Conservation (phyloP, 768 basidiomycete species). For the Leccinum subgranulosum region DNA sequence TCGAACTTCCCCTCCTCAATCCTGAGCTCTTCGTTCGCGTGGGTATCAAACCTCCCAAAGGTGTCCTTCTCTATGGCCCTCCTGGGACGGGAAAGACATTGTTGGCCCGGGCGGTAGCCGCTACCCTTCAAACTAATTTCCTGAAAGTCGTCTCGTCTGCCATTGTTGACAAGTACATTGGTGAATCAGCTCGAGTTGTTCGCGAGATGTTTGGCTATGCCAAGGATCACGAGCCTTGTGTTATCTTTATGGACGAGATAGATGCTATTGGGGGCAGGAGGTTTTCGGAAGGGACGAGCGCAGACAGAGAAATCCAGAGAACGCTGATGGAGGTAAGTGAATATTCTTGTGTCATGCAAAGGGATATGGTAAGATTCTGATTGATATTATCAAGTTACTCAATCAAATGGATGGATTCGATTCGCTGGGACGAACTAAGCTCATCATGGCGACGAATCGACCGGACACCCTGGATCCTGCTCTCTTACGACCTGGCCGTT, state of each 20-base stretch:
- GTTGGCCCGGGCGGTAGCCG: slow-evolving; percentile 93
- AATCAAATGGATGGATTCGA: slow-evolving; percentile 99
- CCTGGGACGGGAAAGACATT: slow-evolving; percentile 97
- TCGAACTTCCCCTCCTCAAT: slow-evolving; percentile 90
- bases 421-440: slow-evolving; percentile 89
- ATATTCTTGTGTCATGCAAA: background rate
- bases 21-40: slow-evolving; percentile 95
- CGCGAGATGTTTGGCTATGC: slow-evolving; percentile 99
- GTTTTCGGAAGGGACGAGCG: slow-evolving; percentile 94
- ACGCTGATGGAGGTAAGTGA: slow-evolving; percentile 88
- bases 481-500: slow-evolving; percentile 89
- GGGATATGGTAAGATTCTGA: background rate
- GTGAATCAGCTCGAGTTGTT: slow-evolving; percentile 93
- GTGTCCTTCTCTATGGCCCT: slow-evolving; percentile 93
- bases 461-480: slow-evolving; percentile 98
- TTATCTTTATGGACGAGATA: slow-evolving; percentile 98
- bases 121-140: slow-evolving; percentile 93
- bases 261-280: slow-evolving; percentile 94
- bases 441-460: slow-evolving; percentile 99
- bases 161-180: slow-evolving; percentile 98
- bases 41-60: slow-evolving; percentile 94
- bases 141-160: slow-evolving; percentile 98
- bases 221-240: slow-evolving; percentile 94
- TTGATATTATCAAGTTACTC: slow-evolving; percentile 57
- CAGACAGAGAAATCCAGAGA: slow-evolving; percentile 97